Evolutionary conservation across 2,329 filamentous ascomycete genomes (phyloP), one percentile per base, ranked within the genome.

Genomic region (Diplocarpon mali): DNA sequence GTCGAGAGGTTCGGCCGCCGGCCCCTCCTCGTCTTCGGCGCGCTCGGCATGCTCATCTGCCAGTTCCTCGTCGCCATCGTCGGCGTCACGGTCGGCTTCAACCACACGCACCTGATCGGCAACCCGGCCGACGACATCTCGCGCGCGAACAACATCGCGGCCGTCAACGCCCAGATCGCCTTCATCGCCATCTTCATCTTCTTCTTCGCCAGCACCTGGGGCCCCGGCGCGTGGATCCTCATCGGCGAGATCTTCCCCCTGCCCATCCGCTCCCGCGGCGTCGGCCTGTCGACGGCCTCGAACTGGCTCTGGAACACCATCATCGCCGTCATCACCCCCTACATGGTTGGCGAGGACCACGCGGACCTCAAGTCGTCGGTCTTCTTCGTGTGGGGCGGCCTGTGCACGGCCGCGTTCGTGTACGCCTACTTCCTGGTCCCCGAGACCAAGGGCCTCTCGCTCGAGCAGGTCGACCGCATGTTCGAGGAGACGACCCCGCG

Each of bases 161-260:
- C 78, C 29, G 72, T 75, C 55, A 54, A 47, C 52, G 77, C 83
- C 40, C 80, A 89, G 72, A 87, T 94, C 53, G 78, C 85, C 49
- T 92, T 93, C 69, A 92, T 92, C 61, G 83, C 80, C 69, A 80
- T 94, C 70, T 92, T 88, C 74, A 89, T 94, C 72, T 88, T 86
- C 75, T 90, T 83, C 74, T 94, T 94, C 64, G 87, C 87, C 48
- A 80, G 76, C 47, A 94, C 87, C 52, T 94, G 86, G 87, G 87
- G 87, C 42, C 85, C 86, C 2, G 54, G 53, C 20, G 76, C 83
- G 37, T 88, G 83, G 83, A 78, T 83, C 42, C 74, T 94, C 56
- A 89, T 92, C 59, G 87, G 87, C 62, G 87, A 95, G 70, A 83
- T 92, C 66, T 94, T 84, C 77, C 86, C 87, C 46, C 77, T 94